Percentiles rank a stretch among this genome's conserved stretches.
phyloP scores from a whole-genome alignment of 805 yeast genomes.

The Candida pseudofarinosa region DNA sequence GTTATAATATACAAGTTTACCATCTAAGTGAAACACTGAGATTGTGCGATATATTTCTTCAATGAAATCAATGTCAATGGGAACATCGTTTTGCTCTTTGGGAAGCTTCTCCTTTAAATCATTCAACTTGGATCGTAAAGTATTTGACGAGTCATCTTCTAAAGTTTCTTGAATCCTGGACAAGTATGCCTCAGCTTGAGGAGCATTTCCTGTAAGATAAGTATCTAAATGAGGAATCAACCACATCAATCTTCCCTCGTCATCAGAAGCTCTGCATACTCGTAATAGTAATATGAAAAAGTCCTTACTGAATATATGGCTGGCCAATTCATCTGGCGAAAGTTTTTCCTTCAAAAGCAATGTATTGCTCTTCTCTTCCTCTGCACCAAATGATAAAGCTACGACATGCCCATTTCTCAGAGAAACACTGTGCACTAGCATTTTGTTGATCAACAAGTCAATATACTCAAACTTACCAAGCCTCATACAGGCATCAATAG shows the following conservation, averaged over 20 bases:
- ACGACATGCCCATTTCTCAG: conserved; percentile 3
- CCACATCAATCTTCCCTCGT: conserved; percentile 33
- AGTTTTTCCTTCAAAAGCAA: conserved; percentile 11
- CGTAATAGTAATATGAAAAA: conserved; percentile 19
- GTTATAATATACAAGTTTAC: conserved; percentile 21
- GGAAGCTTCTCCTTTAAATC: background rate
- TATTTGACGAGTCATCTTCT: background rate
- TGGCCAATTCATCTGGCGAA: conserved; percentile 11
- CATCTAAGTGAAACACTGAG: conserved; percentile 23
- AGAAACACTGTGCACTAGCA: conserved; percentile 22
- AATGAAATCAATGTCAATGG: conserved; percentile 16
- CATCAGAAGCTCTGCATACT: conserved; percentile 22
- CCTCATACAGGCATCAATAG: conserved; percentile 27
- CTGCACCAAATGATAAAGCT: conserved; percentile 9
- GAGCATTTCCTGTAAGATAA: background rate
- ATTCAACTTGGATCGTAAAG: background rate
- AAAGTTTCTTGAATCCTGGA: conserved; percentile 4
- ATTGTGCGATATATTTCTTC: conserved; percentile 16
- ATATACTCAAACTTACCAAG: conserved; percentile 23
- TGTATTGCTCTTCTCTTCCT: conserved; percentile 4
- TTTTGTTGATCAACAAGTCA: conserved; percentile 30
- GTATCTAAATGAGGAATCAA: conserved; percentile 29
- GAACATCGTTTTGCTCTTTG: conserved; percentile 2
- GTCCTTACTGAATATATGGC: conserved; percentile 16
- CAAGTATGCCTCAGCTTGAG: background rate